Base-by-base conservation (phyloP, 306 rosid genomes). In the Elaeagnus macrophylla region DNA sequence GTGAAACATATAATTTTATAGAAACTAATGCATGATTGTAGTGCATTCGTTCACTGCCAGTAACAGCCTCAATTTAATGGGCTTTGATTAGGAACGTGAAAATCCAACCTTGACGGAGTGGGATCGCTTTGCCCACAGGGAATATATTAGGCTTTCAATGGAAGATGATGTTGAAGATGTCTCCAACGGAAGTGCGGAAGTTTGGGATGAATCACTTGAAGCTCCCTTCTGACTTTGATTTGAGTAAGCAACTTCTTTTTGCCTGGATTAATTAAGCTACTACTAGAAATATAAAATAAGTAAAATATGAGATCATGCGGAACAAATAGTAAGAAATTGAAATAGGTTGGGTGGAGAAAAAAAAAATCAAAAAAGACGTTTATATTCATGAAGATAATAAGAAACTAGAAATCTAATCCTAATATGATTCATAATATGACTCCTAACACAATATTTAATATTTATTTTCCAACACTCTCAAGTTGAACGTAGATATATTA, bases 91-190 rank as follows among this genome's bases (percentile, higher is more conserved):
- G 99, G 95, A 93, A 70, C 99, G 99, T 12, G 99, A 93, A 76
- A 93, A 93, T 79, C 99, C 99, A 64, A 84, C 96, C 37, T 75
- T 88, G 94, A 93, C 99, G 39, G 99, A 93, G 60, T 93, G 99
- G 99, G 99, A 93, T 63, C 99, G 99, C 54, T 93, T 87, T 77
- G 99, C 99, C 10, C 99, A 93, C 73, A 84, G 99, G 75, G 99
- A 93, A 77, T 93, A 93, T 75, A 93, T 87, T 52, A 84, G 99
- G 69, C 99, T 93, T 72, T 93, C 99, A 45, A 93, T 93, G 99
- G 99, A 93, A 78, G 99, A 93, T 82, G 99, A 93, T 67, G 99
- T 87, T 60, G 99, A 93, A 82, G 99, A 93, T 68, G 99, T 75
- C 71, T 93, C 99, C 59, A 93, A 93, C 46, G 99, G 99, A 55